Evolutionary conservation across 257 asterid genomes (phyloP), one percentile per base, ranked within the genome.

Genomic region (Solanum etuberosum): DNA sequence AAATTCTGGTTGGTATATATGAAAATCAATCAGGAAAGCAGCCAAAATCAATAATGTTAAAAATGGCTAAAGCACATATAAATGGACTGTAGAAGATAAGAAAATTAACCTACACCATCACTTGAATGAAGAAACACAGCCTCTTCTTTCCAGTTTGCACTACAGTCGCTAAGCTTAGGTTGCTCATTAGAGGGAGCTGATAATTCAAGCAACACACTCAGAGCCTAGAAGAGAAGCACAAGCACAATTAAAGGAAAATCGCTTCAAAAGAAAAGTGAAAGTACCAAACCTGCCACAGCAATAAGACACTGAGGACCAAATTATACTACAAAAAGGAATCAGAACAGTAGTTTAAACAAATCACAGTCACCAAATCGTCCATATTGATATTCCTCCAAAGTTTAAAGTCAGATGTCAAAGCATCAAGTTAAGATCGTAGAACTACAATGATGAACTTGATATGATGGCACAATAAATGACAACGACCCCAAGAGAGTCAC

Each of bases 141-240:
- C 87, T 92, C 94, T 90, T 91, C 93, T 57, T 90, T 86, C 87
- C 68, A 76, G 37, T 86, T 57, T 87, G 88, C 90, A 87, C 91
- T 89, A 65, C 46, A 86, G 83, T 54, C 70, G 65, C 89, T 87
- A 89, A 13, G 32, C 65, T 51, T 87, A 89, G 90, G 85, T 88
- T 91, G 90, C 86, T 90, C 93, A 81, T 84, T 83, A 14, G 94
- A 90, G 86, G 97, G 90, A 80, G 95, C 90, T 84, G 98, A 92
- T 86, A 95, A 87, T 85, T 94, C 98, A 86, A 97, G 96, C 90
- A 97, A 88, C 77, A 90, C 87, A 82, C 93, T 93, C 81, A 97
- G 91, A 82, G 98, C 99, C 99, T 97, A 94, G 43, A 88, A 91
- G 88, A 87, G 73, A 86, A 42, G 54, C 71, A 86, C 38, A 77